These are phyloP conservation scores for Coleophoma crateriformis DNA, from an alignment of 2,329 filamentous ascomycete species.

Conservation along the genomic window DNA sequence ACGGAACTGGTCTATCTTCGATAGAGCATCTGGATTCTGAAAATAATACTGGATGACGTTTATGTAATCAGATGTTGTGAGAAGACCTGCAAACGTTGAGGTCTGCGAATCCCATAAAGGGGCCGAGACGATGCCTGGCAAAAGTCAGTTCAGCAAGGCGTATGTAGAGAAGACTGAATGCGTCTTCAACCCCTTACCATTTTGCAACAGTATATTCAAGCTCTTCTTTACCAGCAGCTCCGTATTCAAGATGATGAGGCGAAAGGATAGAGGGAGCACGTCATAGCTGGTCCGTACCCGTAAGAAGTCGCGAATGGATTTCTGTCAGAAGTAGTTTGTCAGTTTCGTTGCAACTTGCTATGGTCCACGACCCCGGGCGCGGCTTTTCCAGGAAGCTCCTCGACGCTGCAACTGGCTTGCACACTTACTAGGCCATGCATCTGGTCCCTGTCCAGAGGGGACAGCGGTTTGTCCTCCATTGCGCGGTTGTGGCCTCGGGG, in stretches of 20 bases:
- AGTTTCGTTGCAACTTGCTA: not conserved
- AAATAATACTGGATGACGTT: slow-evolving; percentile 99
- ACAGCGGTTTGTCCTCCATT: slow-evolving; percentile 37
- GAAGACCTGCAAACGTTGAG: slow-evolving; percentile 86
- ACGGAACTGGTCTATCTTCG: slow-evolving; percentile 88
- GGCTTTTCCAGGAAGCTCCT: slow-evolving; percentile 1
- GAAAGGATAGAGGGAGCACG: slow-evolving; percentile 91
- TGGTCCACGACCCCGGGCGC: too few relatives aligned
- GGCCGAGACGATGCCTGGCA: slow-evolving; percentile 87
- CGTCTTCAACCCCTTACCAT: slow-evolving; percentile 54
- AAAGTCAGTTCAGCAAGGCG: slow-evolving; percentile 9
- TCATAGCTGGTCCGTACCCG: slow-evolving; percentile 97
- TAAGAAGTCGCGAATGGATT: slow-evolving; percentile 90
- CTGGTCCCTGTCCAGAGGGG: slow-evolving; percentile 69
- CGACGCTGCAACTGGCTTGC: too few relatives aligned
- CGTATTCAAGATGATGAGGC: slow-evolving; percentile 92
- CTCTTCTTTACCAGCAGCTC: slow-evolving; percentile 95
- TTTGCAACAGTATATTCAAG: slow-evolving; percentile 89
- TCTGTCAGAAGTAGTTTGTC: slow-evolving; percentile 42
- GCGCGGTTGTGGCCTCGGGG: slow-evolving; percentile 24
- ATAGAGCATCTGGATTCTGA: slow-evolving; percentile 87
- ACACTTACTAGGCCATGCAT: slow-evolving; percentile 68
- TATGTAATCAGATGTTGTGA: slow-evolving; percentile 96
- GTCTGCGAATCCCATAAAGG: slow-evolving; percentile 94
- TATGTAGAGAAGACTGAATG: not conserved